Conservation (phyloP, 106 monocot species). For the Phalaenopsis equestris region DNA sequence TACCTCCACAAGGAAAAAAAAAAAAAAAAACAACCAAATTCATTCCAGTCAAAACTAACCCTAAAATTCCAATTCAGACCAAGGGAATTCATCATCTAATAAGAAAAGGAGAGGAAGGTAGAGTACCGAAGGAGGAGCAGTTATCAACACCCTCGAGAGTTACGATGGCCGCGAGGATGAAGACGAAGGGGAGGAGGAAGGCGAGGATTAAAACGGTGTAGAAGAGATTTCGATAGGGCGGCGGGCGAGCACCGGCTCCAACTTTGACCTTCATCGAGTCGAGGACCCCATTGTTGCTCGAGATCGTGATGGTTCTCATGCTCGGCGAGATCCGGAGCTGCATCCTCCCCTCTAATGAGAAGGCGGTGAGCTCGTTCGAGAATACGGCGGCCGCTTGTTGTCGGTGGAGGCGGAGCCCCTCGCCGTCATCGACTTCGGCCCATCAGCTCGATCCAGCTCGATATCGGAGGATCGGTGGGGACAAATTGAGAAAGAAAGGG, state of each 20-base stretch:
- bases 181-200: constrained; percentile 63
- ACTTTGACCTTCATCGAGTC: constrained; percentile 84
- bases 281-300: constrained; percentile 63
- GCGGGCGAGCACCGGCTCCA: constrained; percentile 49
- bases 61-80: too few relatives aligned
- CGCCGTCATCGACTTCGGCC: too few relatives aligned
- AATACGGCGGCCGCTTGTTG: too few relatives aligned
- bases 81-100: too few relatives aligned
- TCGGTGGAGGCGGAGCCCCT: too few relatives aligned
- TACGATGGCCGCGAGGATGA: constrained; percentile 59
- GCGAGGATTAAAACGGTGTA: constrained; percentile 52
- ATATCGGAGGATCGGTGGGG: too few relatives aligned
- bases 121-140: constrained; percentile 65
- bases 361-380: too few relatives aligned
- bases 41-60: too few relatives aligned
- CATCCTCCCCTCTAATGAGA: constrained; percentile 32
- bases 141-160: constrained; percentile 69
- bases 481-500: too few relatives aligned
- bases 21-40: too few relatives aligned
- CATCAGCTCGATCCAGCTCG: too few relatives aligned
- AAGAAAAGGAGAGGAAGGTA: background rate
- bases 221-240: constrained; percentile 62
- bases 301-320: constrained; percentile 97
- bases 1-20: background rate
- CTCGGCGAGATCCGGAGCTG: constrained; percentile 96